Conservation (phyloP, 23 red algal species). For the Chondrus crispus region DNA sequence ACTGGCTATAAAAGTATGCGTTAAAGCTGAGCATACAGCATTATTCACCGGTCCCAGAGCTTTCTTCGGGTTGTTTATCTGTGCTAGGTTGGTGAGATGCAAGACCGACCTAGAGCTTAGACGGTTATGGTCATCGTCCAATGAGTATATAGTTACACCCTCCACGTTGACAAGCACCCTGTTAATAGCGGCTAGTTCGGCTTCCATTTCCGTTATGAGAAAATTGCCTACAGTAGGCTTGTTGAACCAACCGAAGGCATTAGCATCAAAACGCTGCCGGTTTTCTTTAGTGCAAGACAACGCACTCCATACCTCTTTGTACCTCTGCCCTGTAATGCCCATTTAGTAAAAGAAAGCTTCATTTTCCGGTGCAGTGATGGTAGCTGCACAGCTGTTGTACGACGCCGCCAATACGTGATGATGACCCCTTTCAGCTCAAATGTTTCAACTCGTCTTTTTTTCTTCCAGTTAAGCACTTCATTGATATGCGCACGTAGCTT, state of each 20-base stretch:
- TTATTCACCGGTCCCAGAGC: slow-evolving; percentile 3
- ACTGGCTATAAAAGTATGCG: not conserved
- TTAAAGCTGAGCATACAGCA: not conserved
- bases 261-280: not conserved
- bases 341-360: not conserved
- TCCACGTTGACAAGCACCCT: not conserved
- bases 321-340: not conserved
- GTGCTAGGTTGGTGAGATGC: not conserved
- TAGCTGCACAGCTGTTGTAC: not conserved
- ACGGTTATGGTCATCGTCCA: not conserved
- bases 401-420: slow-evolving; percentile 16
- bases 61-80: slow-evolving; percentile 9
- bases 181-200: not conserved
- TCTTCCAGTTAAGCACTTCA: not conserved
- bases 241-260: not conserved
- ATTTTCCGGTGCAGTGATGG: not conserved
- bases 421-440: not conserved
- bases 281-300: not conserved
- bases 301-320: not conserved
- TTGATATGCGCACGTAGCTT: not conserved
- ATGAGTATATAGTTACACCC: not conserved
- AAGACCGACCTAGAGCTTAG: not conserved
- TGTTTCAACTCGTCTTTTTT: not conserved
- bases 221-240: not conserved
- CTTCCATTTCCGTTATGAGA: not conserved